These are phyloP conservation scores for Zoysia pacifica DNA, from an alignment of 176 grass and related monocot species.

Conservation along the genomic window DNA sequence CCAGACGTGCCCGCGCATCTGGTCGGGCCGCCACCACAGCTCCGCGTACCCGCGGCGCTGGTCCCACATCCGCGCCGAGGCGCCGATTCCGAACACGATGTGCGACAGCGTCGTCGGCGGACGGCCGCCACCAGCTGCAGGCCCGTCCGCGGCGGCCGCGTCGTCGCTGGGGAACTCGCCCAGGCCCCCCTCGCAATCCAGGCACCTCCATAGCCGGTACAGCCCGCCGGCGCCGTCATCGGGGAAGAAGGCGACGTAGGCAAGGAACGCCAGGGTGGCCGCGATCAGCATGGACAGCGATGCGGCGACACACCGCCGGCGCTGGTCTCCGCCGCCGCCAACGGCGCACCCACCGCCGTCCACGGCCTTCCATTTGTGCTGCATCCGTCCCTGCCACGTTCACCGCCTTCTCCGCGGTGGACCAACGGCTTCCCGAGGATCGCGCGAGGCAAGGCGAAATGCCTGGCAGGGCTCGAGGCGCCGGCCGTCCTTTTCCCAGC, in stretches of 20 bases:
- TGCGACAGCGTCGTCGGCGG: constrained; percentile 65
- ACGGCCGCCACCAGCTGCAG: background rate
- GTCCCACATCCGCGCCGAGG: constrained; percentile 65
- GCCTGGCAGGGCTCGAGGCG: constrained; percentile 21
- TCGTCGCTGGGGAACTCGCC: constrained; percentile 25
- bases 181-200: constrained; percentile 14
- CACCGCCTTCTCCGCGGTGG: constrained; percentile 15
- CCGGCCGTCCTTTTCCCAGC: background rate
- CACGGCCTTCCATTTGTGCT: constrained; percentile 51
- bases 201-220: constrained; percentile 50
- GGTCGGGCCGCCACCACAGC: constrained; percentile 74
- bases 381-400: constrained; percentile 17
- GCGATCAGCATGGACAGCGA: constrained; percentile 54
- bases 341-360: constrained; percentile 15
- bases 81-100: constrained; percentile 87
- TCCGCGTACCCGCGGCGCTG: constrained; percentile 65
- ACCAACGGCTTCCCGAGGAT: constrained; percentile 34
- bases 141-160: background rate
- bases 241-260: constrained; percentile 57
- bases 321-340: constrained; percentile 22
- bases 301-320: constrained; percentile 48
- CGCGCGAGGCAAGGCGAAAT: constrained; percentile 23
- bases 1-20: constrained; percentile 83
- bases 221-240: constrained; percentile 43
- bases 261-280: constrained; percentile 59